These are phyloP conservation scores for Pseudohalonectria lignicola DNA, from an alignment of 2,329 filamentous ascomycete genomes.

Conservation along the genomic window DNA sequence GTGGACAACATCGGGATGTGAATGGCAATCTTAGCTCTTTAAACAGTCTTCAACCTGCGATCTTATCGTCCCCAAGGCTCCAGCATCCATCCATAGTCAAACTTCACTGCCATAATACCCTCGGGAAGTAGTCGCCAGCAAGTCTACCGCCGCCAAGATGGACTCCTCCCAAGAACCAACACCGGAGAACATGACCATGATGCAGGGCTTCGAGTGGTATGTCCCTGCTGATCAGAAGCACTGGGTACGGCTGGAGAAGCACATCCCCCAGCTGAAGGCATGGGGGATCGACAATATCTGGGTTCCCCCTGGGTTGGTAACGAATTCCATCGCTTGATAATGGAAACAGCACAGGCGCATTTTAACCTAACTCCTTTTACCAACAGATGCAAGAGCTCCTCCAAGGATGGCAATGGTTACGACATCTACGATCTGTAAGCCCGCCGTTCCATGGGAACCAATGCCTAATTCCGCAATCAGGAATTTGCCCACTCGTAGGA, in stretches of 20 bases:
- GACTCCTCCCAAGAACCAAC: slow-evolving; percentile 14
- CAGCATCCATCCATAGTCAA: too few species aligned
- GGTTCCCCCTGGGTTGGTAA: slow-evolving; percentile 52
- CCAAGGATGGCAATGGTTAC: slow-evolving; percentile 54
- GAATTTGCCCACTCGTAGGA: slow-evolving; percentile 3
- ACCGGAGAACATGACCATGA: slow-evolving; percentile 42
- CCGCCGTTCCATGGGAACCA: neutral
- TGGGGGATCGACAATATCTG: slow-evolving; percentile 56
- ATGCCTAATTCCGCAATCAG: too few species aligned
- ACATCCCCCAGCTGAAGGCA: slow-evolving; percentile 44
- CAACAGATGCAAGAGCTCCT: slow-evolving; percentile 50
- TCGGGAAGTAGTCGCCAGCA: too few species aligned
- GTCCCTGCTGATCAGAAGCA: slow-evolving; percentile 52
- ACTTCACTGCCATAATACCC: too few species aligned
- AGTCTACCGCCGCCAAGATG: too few species aligned
- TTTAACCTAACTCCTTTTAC: neutral
- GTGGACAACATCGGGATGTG: too few species aligned
- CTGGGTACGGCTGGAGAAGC: slow-evolving; percentile 47
- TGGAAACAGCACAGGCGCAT: too few species aligned
- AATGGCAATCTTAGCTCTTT: too few species aligned
- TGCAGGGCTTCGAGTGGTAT: slow-evolving; percentile 69
- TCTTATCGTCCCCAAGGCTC: too few species aligned
- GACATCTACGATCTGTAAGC: slow-evolving; percentile 55
- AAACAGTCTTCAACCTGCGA: too few species aligned
- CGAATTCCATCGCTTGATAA: too few species aligned